Conservation (phyloP, 306 rosid genomes). For the Pachyrhizus erosus region DNA sequence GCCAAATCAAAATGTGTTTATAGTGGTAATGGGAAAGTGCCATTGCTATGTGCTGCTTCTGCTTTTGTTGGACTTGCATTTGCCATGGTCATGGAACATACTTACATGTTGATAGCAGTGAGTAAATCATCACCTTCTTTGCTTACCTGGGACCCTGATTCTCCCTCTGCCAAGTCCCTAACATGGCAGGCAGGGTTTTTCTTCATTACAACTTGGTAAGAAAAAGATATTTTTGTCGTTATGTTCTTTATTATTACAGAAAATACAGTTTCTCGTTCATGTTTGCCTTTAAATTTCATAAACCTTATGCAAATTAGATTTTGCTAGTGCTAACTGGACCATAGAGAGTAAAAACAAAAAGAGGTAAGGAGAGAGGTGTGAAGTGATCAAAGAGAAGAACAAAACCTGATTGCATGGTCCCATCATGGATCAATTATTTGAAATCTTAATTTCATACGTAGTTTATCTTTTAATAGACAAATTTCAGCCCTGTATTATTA, state of each 20-base stretch:
- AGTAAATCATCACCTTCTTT: constrained; percentile 73
- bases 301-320: neutral
- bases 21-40: constrained; percentile 77
- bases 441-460: constrained; percentile 10
- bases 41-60: constrained; percentile 70
- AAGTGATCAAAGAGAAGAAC: neutral
- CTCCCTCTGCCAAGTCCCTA: constrained; percentile 60
- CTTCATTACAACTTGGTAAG: constrained; percentile 85
- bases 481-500: neutral
- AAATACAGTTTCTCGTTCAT: neutral
- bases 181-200: constrained; percentile 81
- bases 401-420: constrained; percentile 33
- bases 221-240: neutral
- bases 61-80: constrained; percentile 83
- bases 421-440: constrained; percentile 26
- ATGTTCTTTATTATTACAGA: neutral
- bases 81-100: constrained; percentile 68
- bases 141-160: constrained; percentile 62
- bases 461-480: neutral
- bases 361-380: neutral
- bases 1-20: constrained; percentile 68
- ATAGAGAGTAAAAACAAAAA: neutral
- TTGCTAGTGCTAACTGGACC: neutral
- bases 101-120: constrained; percentile 73
- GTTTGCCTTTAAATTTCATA: neutral